A percentile compares a stretch with the other conserved stretches of the same genome.
Conservation (phyloP, 495 filamentous ascomycete species). For the Penicillium antarcticum region DNA sequence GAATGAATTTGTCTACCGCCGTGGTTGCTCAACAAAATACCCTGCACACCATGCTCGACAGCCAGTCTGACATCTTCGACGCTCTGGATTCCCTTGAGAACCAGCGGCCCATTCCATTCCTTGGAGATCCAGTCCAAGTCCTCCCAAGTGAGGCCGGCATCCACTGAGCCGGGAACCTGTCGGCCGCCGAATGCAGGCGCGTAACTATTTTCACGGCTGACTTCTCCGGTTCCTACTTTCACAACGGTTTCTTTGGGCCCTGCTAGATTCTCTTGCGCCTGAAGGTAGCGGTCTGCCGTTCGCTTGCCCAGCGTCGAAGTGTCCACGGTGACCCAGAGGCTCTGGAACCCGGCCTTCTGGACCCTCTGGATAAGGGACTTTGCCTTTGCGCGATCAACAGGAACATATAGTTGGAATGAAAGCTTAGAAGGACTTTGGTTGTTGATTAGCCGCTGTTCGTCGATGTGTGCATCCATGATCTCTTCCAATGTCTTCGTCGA, state of each 20-base stretch:
- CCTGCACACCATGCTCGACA: conserved; percentile 13
- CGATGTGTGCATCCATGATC: conserved; percentile 18
- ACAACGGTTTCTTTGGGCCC: neutral
- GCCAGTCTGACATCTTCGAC: conserved; percentile 14
- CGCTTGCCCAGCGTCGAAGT: conserved; percentile 18
- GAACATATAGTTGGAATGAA: conserved; percentile 17
- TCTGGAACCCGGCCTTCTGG: conserved; percentile 17
- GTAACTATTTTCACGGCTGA: conserved; percentile 8
- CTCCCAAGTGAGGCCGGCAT: conserved; percentile 17
- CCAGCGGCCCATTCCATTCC: conserved; percentile 17
- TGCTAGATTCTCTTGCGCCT: conserved; percentile 15
- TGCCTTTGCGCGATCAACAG: conserved; percentile 13
- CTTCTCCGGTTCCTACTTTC: neutral
- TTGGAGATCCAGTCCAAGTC: conserved; percentile 15
- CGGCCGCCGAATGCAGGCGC: conserved; percentile 17
- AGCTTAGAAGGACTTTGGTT: conserved; percentile 14
- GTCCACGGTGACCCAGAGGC: conserved; percentile 20
- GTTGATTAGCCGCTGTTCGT: conserved; percentile 7
- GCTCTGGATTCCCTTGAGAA: conserved; percentile 14
- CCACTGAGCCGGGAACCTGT: conserved; percentile 14
- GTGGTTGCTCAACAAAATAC: conserved; percentile 15
- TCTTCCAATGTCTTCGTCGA: conserved; percentile 15
- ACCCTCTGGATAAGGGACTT: conserved; percentile 14
- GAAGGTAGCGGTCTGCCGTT: conserved; percentile 19
- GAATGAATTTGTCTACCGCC: conserved; percentile 16